Base-by-base conservation (phyloP, 2,329 filamentous ascomycete genomes). In the Dactylonectria estremocensis region DNA sequence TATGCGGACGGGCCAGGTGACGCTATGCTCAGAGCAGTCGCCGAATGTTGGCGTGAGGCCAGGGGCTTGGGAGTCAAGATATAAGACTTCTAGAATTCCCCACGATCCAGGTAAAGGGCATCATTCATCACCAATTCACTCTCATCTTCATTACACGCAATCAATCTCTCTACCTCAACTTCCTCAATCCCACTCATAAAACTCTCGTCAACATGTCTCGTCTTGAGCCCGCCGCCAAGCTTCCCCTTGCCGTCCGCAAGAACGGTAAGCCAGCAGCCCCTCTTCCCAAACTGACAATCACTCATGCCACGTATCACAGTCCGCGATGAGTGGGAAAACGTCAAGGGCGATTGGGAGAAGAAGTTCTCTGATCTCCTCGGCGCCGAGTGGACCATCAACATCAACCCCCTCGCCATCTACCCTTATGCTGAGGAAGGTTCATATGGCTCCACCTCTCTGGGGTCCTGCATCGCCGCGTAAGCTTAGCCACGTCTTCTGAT, bases 241-340 rank as follows among this genome's bases (percentile, higher is more conserved):
- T 88, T 11, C 81, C 86, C 40, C 84, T 88, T 69, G 83, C 82
- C 35, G 73, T 85, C 49, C 85, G 86, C 76, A 88, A 87, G 79
- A 86, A 87, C 76, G 73, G 86, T 88, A 73, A 72, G 78, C 77
- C 20, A 45, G 16, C 22, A 37, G 14, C 40, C 14, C 20, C 5
- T 24, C 16, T 18, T 1, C 20, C 1, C 11, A 18, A 0, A 43
- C 24, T 2, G 4, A 20, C 5, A 16, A 24, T 49, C 9, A 31
- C 58, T 49, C n/a, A 61, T 16, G 4, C 49, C 2, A 58, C 13
- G 5, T 2, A 3, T 18, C 40, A 10, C 48, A 88, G 86, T 88
- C 68, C 85, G 87, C 6, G 87, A 89, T 71, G 80, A 83, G 16
- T 89, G 82, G 81, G 85, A 88, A 18, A 80, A 74, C 61, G 86